phyloP scores from a whole-genome alignment of 2,329 filamentous ascomycete species.

The Raffaelea deltoideospora region DNA sequence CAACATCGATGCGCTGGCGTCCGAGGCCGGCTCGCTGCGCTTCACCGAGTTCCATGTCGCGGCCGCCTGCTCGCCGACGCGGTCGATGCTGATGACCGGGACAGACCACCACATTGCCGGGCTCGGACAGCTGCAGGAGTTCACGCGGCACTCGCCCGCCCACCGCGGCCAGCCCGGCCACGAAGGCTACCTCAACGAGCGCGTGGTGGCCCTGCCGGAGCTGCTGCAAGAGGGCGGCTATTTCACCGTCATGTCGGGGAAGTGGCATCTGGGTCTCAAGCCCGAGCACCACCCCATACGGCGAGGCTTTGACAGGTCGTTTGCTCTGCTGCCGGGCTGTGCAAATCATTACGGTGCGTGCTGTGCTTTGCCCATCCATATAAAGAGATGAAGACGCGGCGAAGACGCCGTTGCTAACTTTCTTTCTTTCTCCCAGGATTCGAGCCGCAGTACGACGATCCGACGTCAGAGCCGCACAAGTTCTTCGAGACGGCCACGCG shows the following conservation, averaged over 20 bases:
- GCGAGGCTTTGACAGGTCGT: too few relatives aligned
- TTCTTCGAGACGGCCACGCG: too few relatives aligned
- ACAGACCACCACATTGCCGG: conserved; percentile 46
- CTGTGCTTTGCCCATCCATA: too few relatives aligned
- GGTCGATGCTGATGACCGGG: conserved; percentile 51
- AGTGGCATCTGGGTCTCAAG: too few relatives aligned
- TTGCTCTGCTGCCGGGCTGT: conserved; percentile 25
- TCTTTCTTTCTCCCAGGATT: too few relatives aligned
- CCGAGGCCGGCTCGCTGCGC: conserved; percentile 26
- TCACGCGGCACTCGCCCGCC: conserved; percentile 12
- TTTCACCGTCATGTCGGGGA: conserved; percentile 44
- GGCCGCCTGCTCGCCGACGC: conserved; percentile 47
- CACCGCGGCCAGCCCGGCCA: conserved; percentile 35
- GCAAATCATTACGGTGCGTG: too few relatives aligned
- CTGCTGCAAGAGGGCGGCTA: conserved; percentile 43
- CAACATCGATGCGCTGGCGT: conserved; percentile 15
- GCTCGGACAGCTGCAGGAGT: conserved; percentile 42
- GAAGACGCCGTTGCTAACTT: too few relatives aligned
- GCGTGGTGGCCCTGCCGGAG: conserved; percentile 42
- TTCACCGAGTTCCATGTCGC: conserved; percentile 52
- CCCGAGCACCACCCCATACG: too few relatives aligned
- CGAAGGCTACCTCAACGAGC: conserved; percentile 47
- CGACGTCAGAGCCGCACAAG: too few relatives aligned
- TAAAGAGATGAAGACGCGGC: too few relatives aligned
- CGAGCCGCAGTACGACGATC: too few relatives aligned